phyloP scores from a whole-genome alignment of 1,139 yeast species.

The Saccharomycopsis crataegensis region DNA sequence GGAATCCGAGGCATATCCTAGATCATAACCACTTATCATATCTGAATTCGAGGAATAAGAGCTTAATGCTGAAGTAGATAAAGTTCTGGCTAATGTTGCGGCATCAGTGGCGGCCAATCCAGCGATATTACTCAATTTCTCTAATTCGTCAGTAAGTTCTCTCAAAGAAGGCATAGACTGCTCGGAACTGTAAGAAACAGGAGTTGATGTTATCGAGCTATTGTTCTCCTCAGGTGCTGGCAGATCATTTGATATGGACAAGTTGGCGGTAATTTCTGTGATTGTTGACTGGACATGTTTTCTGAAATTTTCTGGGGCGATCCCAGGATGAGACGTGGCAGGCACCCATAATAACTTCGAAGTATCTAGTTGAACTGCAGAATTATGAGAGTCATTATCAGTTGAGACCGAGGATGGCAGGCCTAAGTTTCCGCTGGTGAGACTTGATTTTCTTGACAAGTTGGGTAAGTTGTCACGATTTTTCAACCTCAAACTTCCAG shows the following conservation, averaged over 20 bases:
- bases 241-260: slow-evolving; percentile 16
- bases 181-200: not conserved
- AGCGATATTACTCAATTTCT: slow-evolving; percentile 57
- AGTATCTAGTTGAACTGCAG: slow-evolving; percentile 26
- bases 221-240: slow-evolving; percentile 13
- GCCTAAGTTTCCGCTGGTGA: not conserved
- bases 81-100: slow-evolving; percentile 63
- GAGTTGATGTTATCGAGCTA: not conserved
- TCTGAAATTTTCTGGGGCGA: slow-evolving; percentile 86
- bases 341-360: slow-evolving; percentile 79
- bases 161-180: slow-evolving; percentile 45
- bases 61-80: slow-evolving; percentile 54
- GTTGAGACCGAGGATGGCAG: not conserved
- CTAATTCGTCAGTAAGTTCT: slow-evolving; percentile 60
- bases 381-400: not conserved
- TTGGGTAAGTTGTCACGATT: too few species aligned
- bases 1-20: too few species aligned
- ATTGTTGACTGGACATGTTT: slow-evolving; percentile 75
- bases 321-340: slow-evolving; percentile 86
- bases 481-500: not conserved
- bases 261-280: slow-evolving; percentile 57
- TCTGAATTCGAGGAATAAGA: slow-evolving; percentile 25
- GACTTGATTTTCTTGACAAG: not conserved
- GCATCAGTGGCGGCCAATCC: slow-evolving; percentile 73
- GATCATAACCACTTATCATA: too few species aligned